Evolutionary conservation across 2,329 filamentous ascomycete genomes (phyloP), one percentile per base, ranked within the genome.

Genomic region (Phyllosticta citrichinensis): DNA sequence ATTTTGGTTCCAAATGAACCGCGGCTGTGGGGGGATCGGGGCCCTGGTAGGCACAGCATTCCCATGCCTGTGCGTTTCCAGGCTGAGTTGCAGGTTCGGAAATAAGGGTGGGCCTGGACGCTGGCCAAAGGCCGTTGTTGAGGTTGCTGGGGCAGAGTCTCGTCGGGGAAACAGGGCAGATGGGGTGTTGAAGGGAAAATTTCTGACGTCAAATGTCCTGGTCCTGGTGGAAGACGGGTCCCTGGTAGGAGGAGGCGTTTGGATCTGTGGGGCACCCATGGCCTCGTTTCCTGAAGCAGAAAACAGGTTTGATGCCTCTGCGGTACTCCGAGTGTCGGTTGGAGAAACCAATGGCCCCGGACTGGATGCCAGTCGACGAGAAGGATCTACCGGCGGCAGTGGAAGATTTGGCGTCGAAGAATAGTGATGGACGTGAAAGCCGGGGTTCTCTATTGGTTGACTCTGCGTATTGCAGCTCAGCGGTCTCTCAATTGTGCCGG

Each of bases 351-450:
- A 72, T 55, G 78, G 74, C 35, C 73, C 78, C 35, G 83, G 81
- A 57, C 85, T 86, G 17, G 84, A 87, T 14, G 78, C 77, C 52
- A 87, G 71, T 66, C 80, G 79, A 68, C 78, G 78, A 64, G 83
- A 80, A 35, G 81, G 80, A 66, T 85, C 81, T 68, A 86, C 83
- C 33, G 83, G 81, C 62, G 84, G 82, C 61, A 87, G 72, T 60
- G 79, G 76, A 59, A 83, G 72, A 67, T 75, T 81, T 17, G 77
- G 75, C 66, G 79, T 78, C 52, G 80, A 75, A 52, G 81, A 81
- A 66, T 83, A 80, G 69, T 87, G 81, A 66, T 83, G 84, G 67
- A 79, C 81, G 83, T 87, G 84, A 69, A 84, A 79, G 69, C 71
- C 68, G 35, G 74, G 74, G 56, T 76, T 74, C 62, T 75, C 69